phyloP scores from a whole-genome alignment of 495 filamentous ascomycete species.

The Rhypophila decipiens region DNA sequence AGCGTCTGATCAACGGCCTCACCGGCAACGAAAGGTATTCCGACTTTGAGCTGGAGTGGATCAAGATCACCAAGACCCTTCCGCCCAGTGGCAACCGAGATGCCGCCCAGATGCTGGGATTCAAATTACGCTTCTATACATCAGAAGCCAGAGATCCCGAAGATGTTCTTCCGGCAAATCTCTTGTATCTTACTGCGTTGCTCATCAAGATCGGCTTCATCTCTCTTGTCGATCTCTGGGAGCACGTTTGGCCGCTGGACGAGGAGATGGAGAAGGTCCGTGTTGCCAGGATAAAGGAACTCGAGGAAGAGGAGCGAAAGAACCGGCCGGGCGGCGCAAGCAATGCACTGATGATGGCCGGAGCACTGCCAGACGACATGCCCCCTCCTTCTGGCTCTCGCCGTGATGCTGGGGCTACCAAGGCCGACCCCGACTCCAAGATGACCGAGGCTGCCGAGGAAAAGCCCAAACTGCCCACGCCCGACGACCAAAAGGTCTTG shows the following conservation, averaged over 20 bases:
- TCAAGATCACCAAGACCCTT: slow-evolving; percentile 67
- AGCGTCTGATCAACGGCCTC: slow-evolving; percentile 39
- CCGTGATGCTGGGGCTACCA: slow-evolving; percentile 33
- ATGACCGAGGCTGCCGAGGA: slow-evolving; percentile 42
- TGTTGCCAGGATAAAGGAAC: slow-evolving; percentile 62
- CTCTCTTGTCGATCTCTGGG: slow-evolving; percentile 86
- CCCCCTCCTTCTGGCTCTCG: slow-evolving; percentile 17
- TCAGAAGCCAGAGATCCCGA: slow-evolving; percentile 58
- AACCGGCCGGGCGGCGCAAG: slow-evolving; percentile 56
- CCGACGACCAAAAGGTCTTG: slow-evolving; percentile 81
- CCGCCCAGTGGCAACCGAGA: slow-evolving; percentile 81
- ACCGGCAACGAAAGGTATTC: slow-evolving; percentile 35
- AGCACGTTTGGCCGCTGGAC: slow-evolving; percentile 84
- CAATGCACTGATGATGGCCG: slow-evolving; percentile 89
- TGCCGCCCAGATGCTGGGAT: slow-evolving; percentile 90
- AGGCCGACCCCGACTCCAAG: slow-evolving; percentile 46
- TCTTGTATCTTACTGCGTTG: slow-evolving; percentile 82
- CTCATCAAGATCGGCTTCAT: slow-evolving; percentile 98
- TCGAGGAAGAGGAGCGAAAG: slow-evolving; percentile 66
- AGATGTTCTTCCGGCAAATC: slow-evolving; percentile 77
- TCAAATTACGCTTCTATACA: slow-evolving; percentile 93
- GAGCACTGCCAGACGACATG: slow-evolving; percentile 76
- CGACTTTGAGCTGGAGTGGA: slow-evolving; percentile 59
- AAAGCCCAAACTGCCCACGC: slow-evolving; percentile 62
- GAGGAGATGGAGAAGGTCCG: slow-evolving; percentile 68